Evolutionary conservation across 768 basidiomycete genomes (phyloP).

Genomic region (Myochromella boudieri): DNA sequence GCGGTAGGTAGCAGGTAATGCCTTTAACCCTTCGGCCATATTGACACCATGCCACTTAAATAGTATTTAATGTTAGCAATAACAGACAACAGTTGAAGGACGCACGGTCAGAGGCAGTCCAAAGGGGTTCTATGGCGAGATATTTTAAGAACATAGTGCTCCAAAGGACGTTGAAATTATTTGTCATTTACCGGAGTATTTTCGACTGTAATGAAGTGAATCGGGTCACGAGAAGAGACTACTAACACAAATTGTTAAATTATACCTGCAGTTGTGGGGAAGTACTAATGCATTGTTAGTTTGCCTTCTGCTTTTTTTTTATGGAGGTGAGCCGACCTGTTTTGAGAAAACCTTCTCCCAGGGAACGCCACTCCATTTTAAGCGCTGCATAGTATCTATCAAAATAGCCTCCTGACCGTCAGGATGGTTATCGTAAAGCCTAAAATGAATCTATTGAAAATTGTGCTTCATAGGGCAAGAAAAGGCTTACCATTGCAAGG

Average conservation of each 20-base stretch:
- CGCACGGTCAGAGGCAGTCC: slow-evolving; percentile 37
- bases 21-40: slow-evolving; percentile 58
- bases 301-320: neutral
- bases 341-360: slow-evolving; percentile 54
- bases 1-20: slow-evolving; percentile 50
- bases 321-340: slow-evolving; percentile 27
- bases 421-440: slow-evolving; percentile 56
- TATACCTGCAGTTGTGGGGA: slow-evolving; percentile 40
- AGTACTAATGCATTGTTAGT: slow-evolving; percentile 33
- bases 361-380: slow-evolving; percentile 51
- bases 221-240: neutral
- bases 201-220: slow-evolving; percentile 22
- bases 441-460: slow-evolving; percentile 17
- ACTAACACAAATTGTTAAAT: neutral
- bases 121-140: slow-evolving; percentile 45
- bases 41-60: slow-evolving; percentile 58
- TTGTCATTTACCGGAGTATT: slow-evolving; percentile 23
- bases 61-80: neutral
- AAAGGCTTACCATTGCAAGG: slow-evolving; percentile 46
- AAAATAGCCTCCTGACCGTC: slow-evolving; percentile 47
- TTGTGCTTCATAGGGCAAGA: neutral
- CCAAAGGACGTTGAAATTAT: neutral
- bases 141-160: neutral
- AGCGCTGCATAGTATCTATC: slow-evolving; percentile 51
- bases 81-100: neutral